These are phyloP conservation scores for Camelina sativa DNA, from an alignment of 345 rosid species.

Conservation along the genomic window DNA sequence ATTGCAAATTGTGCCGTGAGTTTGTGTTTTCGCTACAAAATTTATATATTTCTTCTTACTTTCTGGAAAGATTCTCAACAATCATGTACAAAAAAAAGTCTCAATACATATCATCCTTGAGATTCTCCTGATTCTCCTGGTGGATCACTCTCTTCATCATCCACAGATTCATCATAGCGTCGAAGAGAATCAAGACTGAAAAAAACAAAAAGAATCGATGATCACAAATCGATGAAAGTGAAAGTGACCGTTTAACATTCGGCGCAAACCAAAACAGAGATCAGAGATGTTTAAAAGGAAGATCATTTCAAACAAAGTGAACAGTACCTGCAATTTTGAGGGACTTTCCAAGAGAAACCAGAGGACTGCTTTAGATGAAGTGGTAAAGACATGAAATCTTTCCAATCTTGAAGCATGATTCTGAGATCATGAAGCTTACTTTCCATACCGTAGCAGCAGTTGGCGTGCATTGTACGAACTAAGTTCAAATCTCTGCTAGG, in stretches of 20 bases:
- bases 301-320: slow-evolving; percentile 52
- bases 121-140: slow-evolving; percentile 31
- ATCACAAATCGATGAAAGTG: not conserved
- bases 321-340: slow-evolving; percentile 79
- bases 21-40: not conserved
- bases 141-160: slow-evolving; percentile 32
- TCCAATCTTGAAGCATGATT: slow-evolving; percentile 90
- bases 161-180: slow-evolving; percentile 36
- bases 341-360: slow-evolving; percentile 71
- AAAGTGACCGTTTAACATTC: not conserved
- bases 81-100: slow-evolving; percentile 26
- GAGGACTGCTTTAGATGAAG: slow-evolving; percentile 55
- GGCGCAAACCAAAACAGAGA: not conserved
- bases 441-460: slow-evolving; percentile 82
- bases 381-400: slow-evolving; percentile 62
- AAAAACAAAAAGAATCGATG: not conserved
- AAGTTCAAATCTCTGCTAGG: slow-evolving; percentile 75
- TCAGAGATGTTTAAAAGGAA: not conserved
- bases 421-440: slow-evolving; percentile 79
- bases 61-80: not conserved
- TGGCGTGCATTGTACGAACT: slow-evolving; percentile 90
- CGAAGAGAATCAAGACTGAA: slow-evolving; percentile 56
- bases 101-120: slow-evolving; percentile 27
- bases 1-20: not conserved
- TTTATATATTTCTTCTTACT: not conserved